Conservation (phyloP, 2,329 filamentous ascomycete species). For the Diaporthe citri region DNA sequence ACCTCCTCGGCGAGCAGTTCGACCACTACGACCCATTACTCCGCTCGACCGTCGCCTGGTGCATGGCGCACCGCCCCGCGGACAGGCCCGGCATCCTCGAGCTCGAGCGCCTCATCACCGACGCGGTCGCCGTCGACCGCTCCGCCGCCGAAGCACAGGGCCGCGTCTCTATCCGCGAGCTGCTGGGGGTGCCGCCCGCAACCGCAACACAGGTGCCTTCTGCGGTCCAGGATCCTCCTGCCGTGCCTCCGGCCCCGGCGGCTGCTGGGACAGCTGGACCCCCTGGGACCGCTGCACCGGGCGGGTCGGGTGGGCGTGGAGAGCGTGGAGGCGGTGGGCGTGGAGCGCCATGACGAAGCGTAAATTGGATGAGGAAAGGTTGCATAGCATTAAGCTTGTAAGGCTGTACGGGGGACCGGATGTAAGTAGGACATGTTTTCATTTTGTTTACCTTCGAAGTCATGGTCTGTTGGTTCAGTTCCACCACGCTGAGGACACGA, state of each 20-base stretch:
- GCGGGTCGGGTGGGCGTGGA: neutral
- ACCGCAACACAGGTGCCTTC: neutral
- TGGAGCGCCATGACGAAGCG: neutral
- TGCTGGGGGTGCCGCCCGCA: neutral
- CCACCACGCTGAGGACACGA: too few relatives aligned
- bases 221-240: neutral
- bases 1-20: neutral
- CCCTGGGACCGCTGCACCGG: neutral
- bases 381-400: neutral
- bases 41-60: conserved; percentile 10
- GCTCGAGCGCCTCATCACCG: neutral
- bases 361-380: neutral
- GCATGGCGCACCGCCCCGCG: neutral
- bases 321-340: neutral
- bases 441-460: neutral
- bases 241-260: neutral
- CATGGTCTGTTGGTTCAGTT: neutral
- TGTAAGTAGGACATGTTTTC: neutral
- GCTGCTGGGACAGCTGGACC: neutral
- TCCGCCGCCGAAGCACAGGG: neutral
- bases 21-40: neutral
- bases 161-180: neutral
- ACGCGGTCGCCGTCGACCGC: neutral
- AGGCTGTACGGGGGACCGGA: neutral
- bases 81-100: neutral